These are phyloP conservation scores for Graphiopsis chlorocephala DNA, from an alignment of 2,329 filamentous ascomycete species.

Conservation along the genomic window DNA sequence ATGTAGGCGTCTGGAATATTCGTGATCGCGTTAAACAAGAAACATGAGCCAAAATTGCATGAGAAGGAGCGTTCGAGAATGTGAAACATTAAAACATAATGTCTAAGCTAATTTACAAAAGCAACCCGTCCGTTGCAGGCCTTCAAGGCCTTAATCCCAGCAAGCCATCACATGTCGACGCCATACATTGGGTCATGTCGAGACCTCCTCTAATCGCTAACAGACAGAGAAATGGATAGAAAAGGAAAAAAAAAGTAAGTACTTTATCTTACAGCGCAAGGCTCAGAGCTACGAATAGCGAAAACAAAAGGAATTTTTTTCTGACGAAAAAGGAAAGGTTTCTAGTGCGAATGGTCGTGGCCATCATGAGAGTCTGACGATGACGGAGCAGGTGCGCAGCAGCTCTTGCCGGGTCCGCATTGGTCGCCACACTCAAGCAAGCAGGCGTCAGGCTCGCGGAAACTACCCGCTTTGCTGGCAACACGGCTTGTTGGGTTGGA, in stretches of 20 bases:
- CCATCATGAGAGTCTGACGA: slow-evolving; percentile 29
- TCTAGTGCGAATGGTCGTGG: slow-evolving; percentile 33
- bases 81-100: not conserved
- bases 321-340: not conserved
- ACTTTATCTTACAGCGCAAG: not conserved
- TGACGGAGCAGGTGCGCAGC: slow-evolving; percentile 36
- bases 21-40: too few relatives aligned
- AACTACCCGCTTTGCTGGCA: slow-evolving; percentile 32
- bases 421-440: slow-evolving; percentile 45
- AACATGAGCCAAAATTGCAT: not conserved
- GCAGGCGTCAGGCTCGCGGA: slow-evolving; percentile 36
- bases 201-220: not conserved
- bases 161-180: not conserved
- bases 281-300: not conserved
- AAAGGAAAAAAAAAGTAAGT: not conserved
- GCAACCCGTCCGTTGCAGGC: not conserved
- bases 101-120: not conserved
- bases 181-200: not conserved
- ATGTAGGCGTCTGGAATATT: too few relatives aligned
- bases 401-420: slow-evolving; percentile 42
- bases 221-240: not conserved
- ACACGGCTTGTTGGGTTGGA: slow-evolving; percentile 36
- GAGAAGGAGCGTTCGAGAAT: not conserved
- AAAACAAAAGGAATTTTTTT: not conserved
- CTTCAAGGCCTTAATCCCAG: not conserved